Base-by-base conservation (phyloP, 2,329 filamentous ascomycete genomes). In the Nemania serpens region DNA sequence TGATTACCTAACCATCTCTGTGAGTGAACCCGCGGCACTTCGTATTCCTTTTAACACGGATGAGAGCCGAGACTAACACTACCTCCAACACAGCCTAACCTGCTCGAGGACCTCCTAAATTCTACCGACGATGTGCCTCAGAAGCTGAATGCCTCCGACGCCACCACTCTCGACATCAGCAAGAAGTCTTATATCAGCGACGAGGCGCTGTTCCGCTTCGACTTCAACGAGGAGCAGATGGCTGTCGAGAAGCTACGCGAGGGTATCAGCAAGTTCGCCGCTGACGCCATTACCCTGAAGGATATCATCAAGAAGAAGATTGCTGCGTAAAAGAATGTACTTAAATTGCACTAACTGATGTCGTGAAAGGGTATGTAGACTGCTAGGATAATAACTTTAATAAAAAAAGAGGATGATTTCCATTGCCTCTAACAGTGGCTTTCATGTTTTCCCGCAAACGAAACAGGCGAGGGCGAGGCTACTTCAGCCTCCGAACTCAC, bases 151-250 rank as follows among this genome's bases (percentile, higher is more conserved):
- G 82, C 92, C 53, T 75, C 84, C 49, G 75, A 76, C 60, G 93
- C 93, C 63, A 63, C 78, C 69, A 77, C 81, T 59, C 85, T 95
- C 68, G 79, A 95, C 79, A 86, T 99, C 69, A 81, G 90, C 83
- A 96, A 93, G 91, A 91, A 91, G 84, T 82, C 82, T 60, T 99
- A 97, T 87, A 89, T 99, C 80, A 87, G 89, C 76, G 84, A 95
- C 80, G 95, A 99, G 87, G 74, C 93, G 55, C 75, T 80, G 51
- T 99, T 98, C 93, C 93, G 95, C 78, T 99, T 97, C 84, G 91
- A 93, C 81, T 97, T 99, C 88, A 99, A 99, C 86, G 95, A 99
- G 86, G 93, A 99, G 75, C 90, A 94, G 79, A 99, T 99, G 95
- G 95, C 91, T 66, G 92, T 96, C 69, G 93, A 98, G 89, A 99